Conservation (phyloP, 805 yeast species). For the Phaffomyces antillensis region DNA sequence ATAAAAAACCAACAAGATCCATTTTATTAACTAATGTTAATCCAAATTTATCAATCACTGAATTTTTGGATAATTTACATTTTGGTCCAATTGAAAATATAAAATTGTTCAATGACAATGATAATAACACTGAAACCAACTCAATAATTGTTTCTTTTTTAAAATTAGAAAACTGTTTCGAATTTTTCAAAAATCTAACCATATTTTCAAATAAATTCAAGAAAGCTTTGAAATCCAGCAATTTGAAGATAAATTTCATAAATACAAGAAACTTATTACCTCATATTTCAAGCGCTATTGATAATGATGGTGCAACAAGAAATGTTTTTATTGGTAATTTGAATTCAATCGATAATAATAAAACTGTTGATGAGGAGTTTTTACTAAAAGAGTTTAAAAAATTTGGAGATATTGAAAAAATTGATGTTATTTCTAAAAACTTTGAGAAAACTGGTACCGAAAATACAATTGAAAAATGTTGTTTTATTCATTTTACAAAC, state of each 20-base stretch:
- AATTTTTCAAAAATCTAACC: slow-evolving; percentile 30
- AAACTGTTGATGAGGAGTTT: slow-evolving; percentile 29
- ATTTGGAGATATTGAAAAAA: slow-evolving; percentile 59
- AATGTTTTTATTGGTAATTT: slow-evolving; percentile 83
- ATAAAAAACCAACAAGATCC: slow-evolving; percentile 20
- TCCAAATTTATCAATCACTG: slow-evolving; percentile 14
- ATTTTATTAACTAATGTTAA: slow-evolving; percentile 19
- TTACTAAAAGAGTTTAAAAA: slow-evolving; percentile 42
- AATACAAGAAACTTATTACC: slow-evolving; percentile 22
- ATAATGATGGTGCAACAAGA: slow-evolving; percentile 86
- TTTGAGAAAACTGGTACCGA: slow-evolving; percentile 11
- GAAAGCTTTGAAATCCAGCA: slow-evolving; percentile 31
- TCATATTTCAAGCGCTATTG: slow-evolving; percentile 36
- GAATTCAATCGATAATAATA: slow-evolving; percentile 34
- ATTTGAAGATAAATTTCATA: slow-evolving; percentile 30
- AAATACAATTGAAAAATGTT: slow-evolving; percentile 46
- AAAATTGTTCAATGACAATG: slow-evolving; percentile 29
- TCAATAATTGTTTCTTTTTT: slow-evolving; percentile 19
- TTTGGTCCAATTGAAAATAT: slow-evolving; percentile 60
- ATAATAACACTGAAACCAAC: slow-evolving; percentile 20
- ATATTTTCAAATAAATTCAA: slow-evolving; percentile 31
- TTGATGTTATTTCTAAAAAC: slow-evolving; percentile 46
- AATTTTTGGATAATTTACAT: slow-evolving; percentile 39
- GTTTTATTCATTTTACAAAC: slow-evolving; percentile 83
- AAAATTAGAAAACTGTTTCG: slow-evolving; percentile 28